A percentile compares a stretch with the other conserved stretches of the same genome.
Evolutionary conservation across 805 yeast species (phyloP).

Genomic region (Lachancea quebecensis): DNA sequence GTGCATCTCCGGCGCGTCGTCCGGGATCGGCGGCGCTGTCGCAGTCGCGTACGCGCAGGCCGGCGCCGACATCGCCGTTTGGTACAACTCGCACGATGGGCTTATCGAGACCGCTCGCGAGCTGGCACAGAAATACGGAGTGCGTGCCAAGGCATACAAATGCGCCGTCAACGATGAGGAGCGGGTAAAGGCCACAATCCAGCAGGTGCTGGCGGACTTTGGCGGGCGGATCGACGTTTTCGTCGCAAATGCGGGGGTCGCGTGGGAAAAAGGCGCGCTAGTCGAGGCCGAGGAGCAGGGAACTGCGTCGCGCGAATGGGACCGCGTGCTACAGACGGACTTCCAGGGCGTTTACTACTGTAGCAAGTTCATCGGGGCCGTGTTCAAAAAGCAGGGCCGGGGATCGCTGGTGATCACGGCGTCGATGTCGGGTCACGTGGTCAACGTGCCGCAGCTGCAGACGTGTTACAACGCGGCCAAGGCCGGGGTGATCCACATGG

Average conservation of each 20-base stretch:
- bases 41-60: slow-evolving; percentile 83
- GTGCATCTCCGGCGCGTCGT: slow-evolving; percentile 76
- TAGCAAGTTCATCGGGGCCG: slow-evolving; percentile 64
- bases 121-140: slow-evolving; percentile 47
- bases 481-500: slow-evolving; percentile 74
- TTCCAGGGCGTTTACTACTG: slow-evolving; percentile 76
- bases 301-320: slow-evolving; percentile 56
- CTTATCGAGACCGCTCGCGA: slow-evolving; percentile 26
- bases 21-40: slow-evolving; percentile 76
- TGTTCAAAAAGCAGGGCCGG: slow-evolving; percentile 63
- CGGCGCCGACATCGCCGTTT: slow-evolving; percentile 74
- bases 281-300: slow-evolving; percentile 37
- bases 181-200: slow-evolving; percentile 24
- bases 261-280: slow-evolving; percentile 65
- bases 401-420: slow-evolving; percentile 84
- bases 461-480: slow-evolving; percentile 82
- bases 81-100: slow-evolving; percentile 54
- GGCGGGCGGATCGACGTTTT: slow-evolving; percentile 68
- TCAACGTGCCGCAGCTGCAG: slow-evolving; percentile 80
- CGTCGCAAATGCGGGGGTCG: slow-evolving; percentile 86
- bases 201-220: slow-evolving; percentile 51
- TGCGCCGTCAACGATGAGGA: slow-evolving; percentile 26
- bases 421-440: slow-evolving; percentile 85
- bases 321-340: slow-evolving; percentile 65
- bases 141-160: slow-evolving; percentile 49